Conservation (phyloP, 768 basidiomycete genomes). For the Psilocybe cyanescens region DNA sequence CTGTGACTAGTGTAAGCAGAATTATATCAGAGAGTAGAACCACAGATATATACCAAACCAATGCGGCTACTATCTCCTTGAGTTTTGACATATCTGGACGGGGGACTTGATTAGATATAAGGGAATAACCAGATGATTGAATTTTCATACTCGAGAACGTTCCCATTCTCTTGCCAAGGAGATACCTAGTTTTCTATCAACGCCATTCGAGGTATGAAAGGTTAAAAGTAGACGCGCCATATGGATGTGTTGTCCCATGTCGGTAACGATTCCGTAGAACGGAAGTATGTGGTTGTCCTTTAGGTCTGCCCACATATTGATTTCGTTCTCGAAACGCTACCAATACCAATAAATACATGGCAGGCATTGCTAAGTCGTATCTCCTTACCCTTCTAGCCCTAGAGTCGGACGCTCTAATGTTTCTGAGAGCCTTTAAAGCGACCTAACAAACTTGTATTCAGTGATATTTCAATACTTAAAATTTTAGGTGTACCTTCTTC, state of each 20-base stretch:
- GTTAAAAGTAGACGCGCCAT: constrained; percentile 37
- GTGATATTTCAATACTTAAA: neutral
- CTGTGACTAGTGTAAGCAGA: constrained; percentile 30
- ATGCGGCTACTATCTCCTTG: constrained; percentile 42
- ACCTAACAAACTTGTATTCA: constrained; percentile 40
- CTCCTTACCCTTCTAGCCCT: constrained; percentile 42
- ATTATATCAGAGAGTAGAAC: neutral
- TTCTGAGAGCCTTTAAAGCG: constrained; percentile 57
- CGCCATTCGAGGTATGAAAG: neutral
- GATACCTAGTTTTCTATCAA: constrained; percentile 39
- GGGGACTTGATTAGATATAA: neutral
- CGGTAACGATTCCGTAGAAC: constrained; percentile 61
- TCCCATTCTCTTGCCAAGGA: constrained; percentile 64
- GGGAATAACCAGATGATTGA: too few relatives aligned
- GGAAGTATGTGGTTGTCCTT: constrained; percentile 54
- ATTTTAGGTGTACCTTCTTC: constrained; percentile 41
- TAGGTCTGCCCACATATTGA: constrained; percentile 55
- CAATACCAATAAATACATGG: neutral
- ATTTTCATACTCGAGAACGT: constrained; percentile 50
- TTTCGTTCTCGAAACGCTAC: constrained; percentile 62
- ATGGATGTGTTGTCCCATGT: constrained; percentile 53
- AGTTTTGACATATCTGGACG: constrained; percentile 42
- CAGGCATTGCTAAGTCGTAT: neutral
- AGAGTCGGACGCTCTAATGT: constrained; percentile 46
- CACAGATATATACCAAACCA: constrained; percentile 37